Evolutionary conservation across 441 rosid genomes (phyloP), one percentile per base, ranked within the genome.

Genomic region (Mallotus japonicus): DNA sequence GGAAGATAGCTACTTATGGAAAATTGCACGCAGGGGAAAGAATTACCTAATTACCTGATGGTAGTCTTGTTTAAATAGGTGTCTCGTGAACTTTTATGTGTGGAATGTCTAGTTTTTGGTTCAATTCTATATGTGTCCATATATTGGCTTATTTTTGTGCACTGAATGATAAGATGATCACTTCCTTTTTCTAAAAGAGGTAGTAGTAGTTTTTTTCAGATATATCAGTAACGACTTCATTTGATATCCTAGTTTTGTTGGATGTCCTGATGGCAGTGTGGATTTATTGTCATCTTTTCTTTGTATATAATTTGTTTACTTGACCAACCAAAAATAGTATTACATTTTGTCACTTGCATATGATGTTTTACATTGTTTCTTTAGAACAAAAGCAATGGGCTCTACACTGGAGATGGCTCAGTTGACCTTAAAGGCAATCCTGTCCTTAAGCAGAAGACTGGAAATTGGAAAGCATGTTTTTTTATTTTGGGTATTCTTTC

Each of bases 391-490:
- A 71, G 83, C 67, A 75, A 44, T 34, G 80, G 49, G 66, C 80
- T 77, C 22, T 82, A 83, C 77, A 86, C 90, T 0, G 90, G 94
- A 70, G 94, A 89, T 87, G 90, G 92, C 78, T 87, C 93, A 0
- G 90, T 86, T 62, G 88, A 87, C 69, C 62, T 81, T 13, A 73
- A 76, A 0, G 90, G 90, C 73, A 80, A 81, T 24, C 89, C 87
- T 22, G 86, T 85, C 74, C 80, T 87, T 76, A 87, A 85, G 87
- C 80, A 80, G 72, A 85, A 75, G 22, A 89, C 90, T 57, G 91
- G 91, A 54, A 87, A 81, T 32, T 89, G 91, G 93, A 87, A 70
- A 86, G 93, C 90, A 32, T 87, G 91, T 74, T 88, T 88, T 54
- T 89, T 87, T 69, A 87, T 89, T 75, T 72, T 89, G 77, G 88